phyloP scores from a whole-genome alignment of 2,329 filamentous ascomycete species.

The Fusarium sp. region DNA sequence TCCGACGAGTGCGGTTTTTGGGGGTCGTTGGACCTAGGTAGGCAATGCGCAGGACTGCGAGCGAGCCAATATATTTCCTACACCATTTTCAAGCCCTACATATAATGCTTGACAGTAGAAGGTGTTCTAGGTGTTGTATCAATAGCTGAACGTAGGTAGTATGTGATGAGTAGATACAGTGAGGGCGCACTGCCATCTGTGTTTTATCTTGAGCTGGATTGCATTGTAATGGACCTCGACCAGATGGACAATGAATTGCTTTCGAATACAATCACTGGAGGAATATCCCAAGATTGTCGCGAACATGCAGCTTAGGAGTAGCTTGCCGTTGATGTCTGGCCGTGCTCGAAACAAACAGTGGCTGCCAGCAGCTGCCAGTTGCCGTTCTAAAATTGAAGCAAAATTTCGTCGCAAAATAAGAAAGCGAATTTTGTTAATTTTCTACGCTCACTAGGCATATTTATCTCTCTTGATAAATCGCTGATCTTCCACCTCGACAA shows the following conservation, averaged over 20 bases:
- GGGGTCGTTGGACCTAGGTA: background rate
- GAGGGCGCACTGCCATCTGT: background rate
- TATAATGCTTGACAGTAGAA: too few relatives aligned
- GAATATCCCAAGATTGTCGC: too few relatives aligned
- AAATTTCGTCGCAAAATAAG: background rate
- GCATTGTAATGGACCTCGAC: background rate
- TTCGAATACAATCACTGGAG: background rate
- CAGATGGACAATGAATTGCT: background rate
- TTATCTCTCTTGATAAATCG: background rate
- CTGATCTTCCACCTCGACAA: background rate
- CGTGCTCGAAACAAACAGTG: slow-evolving; percentile 4
- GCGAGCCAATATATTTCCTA: background rate
- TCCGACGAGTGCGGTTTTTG: background rate
- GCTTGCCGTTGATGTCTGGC: background rate
- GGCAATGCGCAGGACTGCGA: background rate
- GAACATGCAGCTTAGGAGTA: background rate
- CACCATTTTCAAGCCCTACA: too few relatives aligned
- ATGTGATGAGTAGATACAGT: background rate
- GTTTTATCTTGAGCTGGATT: background rate
- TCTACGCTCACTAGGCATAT: background rate
- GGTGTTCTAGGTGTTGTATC: background rate
- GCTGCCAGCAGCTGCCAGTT: slow-evolving; percentile 12
- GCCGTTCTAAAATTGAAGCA: background rate
- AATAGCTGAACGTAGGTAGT: background rate
- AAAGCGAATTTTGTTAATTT: background rate